phyloP scores from a whole-genome alignment of 345 rosid genomes.

The Citrus australasica region DNA sequence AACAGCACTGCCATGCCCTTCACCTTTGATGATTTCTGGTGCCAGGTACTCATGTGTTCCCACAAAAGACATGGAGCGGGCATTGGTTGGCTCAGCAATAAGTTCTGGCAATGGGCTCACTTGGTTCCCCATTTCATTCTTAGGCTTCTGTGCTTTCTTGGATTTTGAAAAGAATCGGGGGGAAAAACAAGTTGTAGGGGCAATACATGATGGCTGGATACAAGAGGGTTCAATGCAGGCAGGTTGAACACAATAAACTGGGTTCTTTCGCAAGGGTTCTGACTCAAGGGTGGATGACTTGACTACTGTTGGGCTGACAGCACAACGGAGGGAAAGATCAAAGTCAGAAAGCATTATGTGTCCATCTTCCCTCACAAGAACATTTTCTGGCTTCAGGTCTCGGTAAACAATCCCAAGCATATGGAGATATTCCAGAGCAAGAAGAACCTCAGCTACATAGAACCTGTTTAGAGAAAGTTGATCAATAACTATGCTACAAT shows the following conservation, averaged over 20 bases:
- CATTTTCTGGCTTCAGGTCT: conserved; percentile 85
- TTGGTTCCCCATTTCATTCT: conserved; percentile 51
- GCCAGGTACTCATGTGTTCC: conserved; percentile 91
- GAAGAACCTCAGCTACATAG: conserved; percentile 78
- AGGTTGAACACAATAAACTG: conserved; percentile 58
- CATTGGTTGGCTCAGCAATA: conserved; percentile 88
- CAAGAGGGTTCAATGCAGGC: conserved; percentile 53
- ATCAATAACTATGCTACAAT: neutral
- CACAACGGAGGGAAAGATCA: conserved; percentile 74
- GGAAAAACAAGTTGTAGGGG: conserved; percentile 58
- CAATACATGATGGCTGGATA: conserved; percentile 56
- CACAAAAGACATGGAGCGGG: conserved; percentile 87
- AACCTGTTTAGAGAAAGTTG: conserved; percentile 44
- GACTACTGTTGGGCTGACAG: conserved; percentile 55
- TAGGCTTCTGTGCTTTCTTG: conserved; percentile 49
- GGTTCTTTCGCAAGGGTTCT: conserved; percentile 43
- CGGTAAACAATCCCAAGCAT: conserved; percentile 88
- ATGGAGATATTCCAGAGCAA: conserved; percentile 81
- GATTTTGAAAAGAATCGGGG: conserved; percentile 57
- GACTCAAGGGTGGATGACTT: conserved; percentile 44
- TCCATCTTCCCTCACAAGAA: conserved; percentile 87
- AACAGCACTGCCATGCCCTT: conserved; percentile 87
- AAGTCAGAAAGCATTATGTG: conserved; percentile 92
- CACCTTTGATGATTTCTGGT: conserved; percentile 85
- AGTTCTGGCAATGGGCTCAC: conserved; percentile 84